These are phyloP conservation scores for Phragmites australis DNA, from an alignment of 176 grass and related monocot species.

Conservation along the genomic window DNA sequence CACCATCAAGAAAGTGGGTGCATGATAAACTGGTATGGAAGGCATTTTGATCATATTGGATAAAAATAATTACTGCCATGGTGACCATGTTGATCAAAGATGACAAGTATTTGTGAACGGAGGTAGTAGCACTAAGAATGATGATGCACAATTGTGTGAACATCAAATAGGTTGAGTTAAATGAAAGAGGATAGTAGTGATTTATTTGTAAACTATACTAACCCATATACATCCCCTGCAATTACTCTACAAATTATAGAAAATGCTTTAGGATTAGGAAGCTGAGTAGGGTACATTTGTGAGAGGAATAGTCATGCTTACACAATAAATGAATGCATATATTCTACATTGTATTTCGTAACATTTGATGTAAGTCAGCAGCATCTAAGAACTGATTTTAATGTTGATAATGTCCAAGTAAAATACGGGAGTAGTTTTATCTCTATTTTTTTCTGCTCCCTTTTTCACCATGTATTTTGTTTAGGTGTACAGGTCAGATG, in stretches of 20 bases:
- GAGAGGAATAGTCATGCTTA: not conserved
- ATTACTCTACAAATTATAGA: not conserved
- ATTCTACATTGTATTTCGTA: no score
- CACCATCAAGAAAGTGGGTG: slow-evolving; percentile 2
- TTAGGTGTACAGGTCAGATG: slow-evolving; percentile 93
- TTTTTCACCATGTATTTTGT: slow-evolving; percentile 68
- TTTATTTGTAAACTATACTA: not conserved
- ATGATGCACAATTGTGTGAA: not conserved
- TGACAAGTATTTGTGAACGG: slow-evolving; percentile 6
- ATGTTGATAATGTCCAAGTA: not conserved
- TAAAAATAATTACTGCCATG: not conserved
- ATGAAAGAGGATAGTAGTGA: not conserved
- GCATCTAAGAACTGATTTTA: slow-evolving; percentile 5
- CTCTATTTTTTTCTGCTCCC: not conserved
- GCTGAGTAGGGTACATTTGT: not conserved
- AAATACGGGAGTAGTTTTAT: slow-evolving; percentile 4
- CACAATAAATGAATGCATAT: not conserved
- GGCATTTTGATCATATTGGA: not conserved
- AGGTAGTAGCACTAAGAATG: not conserved
- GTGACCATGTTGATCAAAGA: slow-evolving; percentile 13
- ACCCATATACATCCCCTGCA: not conserved
- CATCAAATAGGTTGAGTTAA: not conserved
- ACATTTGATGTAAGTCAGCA: no score
- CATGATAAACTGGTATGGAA: not conserved
- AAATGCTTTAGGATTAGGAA: not conserved